Conservation (phyloP, 2,329 filamentous ascomycete genomes). For the Fusarium camptoceras region DNA sequence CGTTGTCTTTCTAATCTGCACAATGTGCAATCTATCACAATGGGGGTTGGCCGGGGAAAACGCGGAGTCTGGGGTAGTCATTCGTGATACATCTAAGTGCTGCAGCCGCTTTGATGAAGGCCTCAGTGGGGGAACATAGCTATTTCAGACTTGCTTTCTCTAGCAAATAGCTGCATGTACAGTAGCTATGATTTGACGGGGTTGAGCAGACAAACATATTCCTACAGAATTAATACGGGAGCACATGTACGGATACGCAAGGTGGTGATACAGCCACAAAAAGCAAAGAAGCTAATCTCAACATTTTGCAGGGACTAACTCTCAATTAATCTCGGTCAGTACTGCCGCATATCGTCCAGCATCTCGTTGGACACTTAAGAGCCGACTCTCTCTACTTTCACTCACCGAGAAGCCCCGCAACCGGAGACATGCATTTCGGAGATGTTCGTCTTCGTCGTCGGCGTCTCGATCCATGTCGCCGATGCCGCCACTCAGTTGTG, state of each 20-base stretch:
- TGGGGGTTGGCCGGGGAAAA: conserved; percentile 1
- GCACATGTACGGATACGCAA: neutral
- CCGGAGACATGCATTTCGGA: neutral
- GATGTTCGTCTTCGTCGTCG: neutral
- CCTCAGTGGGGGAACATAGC: neutral
- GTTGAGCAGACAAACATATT: neutral
- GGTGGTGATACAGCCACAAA: neutral
- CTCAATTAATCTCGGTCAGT: neutral
- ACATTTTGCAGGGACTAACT: neutral
- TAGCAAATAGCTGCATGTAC: neutral
- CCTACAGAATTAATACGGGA: neutral
- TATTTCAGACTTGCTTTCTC: neutral
- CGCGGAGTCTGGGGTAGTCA: conserved; percentile 33
- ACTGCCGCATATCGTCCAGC: neutral
- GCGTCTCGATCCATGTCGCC: conserved; percentile 7
- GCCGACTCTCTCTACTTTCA: neutral
- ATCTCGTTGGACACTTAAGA: neutral
- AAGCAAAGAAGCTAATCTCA: neutral
- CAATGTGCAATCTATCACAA: neutral
- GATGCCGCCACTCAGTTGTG: conserved; percentile 25
- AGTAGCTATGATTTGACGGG: neutral
- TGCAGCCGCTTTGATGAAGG: neutral
- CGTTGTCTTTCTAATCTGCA: neutral
- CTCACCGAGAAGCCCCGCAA: conserved; percentile 11
- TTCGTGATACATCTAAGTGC: neutral